Evolutionary conservation across 345 rosid genomes (phyloP).

Genomic region (Acer campestre): DNA sequence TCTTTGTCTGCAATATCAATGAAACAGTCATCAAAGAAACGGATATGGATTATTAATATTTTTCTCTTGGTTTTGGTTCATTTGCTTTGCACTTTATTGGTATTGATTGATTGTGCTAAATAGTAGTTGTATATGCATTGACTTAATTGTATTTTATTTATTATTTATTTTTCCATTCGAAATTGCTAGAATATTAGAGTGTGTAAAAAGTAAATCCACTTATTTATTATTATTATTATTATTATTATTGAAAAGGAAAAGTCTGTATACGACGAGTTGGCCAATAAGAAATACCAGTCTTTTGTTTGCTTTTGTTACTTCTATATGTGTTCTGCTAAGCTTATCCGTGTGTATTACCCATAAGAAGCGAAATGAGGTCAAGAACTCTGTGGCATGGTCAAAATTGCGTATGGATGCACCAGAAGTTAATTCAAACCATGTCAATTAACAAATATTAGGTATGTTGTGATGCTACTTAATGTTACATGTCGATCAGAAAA

Average conservation of each 20-base stretch:
- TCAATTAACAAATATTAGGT: constrained; percentile 28
- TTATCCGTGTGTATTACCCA: constrained; percentile 38
- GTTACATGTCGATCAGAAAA: background rate
- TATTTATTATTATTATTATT: no score
- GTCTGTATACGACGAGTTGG: constrained; percentile 31
- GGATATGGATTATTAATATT: constrained; percentile 35
- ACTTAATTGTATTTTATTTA: no score
- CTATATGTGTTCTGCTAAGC: constrained; percentile 60
- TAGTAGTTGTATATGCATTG: background rate
- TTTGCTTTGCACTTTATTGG: background rate
- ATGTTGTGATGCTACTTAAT: constrained; percentile 32
- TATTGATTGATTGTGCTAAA: background rate
- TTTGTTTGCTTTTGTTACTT: constrained; percentile 57
- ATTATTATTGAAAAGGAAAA: no score
- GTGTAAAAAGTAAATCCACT: no score
- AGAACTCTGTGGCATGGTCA: constrained; percentile 50
- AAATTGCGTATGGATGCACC: constrained; percentile 51
- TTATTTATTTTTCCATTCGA: no score
- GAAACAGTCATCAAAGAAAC: constrained; percentile 88
- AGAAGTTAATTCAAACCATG: constrained; percentile 39
- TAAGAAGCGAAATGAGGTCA: constrained; percentile 37
- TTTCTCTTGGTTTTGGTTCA: background rate
- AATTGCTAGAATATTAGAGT: no score
- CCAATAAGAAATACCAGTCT: constrained; percentile 47
- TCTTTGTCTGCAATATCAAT: constrained; percentile 81